Evolutionary conservation across 176 grass and related monocot species (phyloP).

Genomic region (Areca catechu): DNA sequence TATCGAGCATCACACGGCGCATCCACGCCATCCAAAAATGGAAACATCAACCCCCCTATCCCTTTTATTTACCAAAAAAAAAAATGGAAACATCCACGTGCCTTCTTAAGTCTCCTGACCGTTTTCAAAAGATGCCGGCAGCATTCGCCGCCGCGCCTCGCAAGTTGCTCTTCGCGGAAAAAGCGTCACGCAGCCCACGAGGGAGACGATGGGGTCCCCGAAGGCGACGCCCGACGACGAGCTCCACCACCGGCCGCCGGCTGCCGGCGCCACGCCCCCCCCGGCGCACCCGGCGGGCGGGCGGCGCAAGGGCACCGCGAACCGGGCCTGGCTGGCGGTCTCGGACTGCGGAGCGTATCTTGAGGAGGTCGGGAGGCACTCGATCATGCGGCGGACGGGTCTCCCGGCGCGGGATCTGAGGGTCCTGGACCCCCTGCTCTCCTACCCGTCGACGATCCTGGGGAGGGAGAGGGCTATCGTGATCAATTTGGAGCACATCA

Average conservation of each 20-base stretch:
- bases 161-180: no score
- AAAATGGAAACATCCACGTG: no score
- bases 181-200: no score
- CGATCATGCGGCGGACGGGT: constrained; percentile 76
- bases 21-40: no score
- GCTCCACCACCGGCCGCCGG: constrained; percentile 5
- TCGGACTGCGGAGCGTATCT: constrained; percentile 32
- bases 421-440: constrained; percentile 60
- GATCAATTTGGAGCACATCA: constrained; percentile 77
- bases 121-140: no score
- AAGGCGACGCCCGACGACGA: background rate
- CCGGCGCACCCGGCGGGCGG: background rate
- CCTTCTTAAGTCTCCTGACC: no score
- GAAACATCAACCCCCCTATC: no score
- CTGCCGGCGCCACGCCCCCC: background rate
- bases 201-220: background rate
- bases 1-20: no score
- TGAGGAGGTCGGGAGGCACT: constrained; percentile 56
- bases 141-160: no score
- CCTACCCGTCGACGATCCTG: constrained; percentile 80
- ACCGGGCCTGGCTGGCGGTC: constrained; percentile 75
- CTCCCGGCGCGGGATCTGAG: constrained; percentile 73
- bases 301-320: constrained; percentile 47
- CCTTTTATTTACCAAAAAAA: no score
- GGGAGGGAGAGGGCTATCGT: constrained; percentile 74